Conservation (phyloP, 2,329 filamentous ascomycete species). For the Annulohypoxylon truncatum region DNA sequence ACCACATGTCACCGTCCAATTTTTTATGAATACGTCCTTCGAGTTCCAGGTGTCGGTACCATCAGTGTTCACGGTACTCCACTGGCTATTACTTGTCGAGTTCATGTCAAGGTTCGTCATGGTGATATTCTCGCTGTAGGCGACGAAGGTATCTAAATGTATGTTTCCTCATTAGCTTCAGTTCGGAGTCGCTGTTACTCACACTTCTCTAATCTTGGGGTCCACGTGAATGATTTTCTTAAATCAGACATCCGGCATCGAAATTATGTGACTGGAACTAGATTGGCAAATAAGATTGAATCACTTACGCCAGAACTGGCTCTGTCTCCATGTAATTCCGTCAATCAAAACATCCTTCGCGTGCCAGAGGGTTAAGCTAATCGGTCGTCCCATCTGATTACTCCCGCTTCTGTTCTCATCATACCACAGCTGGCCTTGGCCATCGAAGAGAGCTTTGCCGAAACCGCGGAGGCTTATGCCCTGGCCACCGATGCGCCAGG, state of each 20-base stretch:
- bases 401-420: conserved; percentile 56
- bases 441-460: conserved; percentile 60
- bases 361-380: conserved; percentile 58
- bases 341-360: conserved; percentile 59
- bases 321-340: conserved; percentile 58
- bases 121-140: conserved; percentile 61
- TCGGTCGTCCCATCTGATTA: conserved; percentile 59
- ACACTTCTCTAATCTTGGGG: neutral
- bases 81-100: conserved; percentile 57
- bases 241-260: neutral
- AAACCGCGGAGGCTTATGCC: conserved; percentile 61
- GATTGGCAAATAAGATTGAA: too few relatives aligned
- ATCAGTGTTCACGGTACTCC: conserved; percentile 62
- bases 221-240: neutral
- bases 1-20: conserved; percentile 58
- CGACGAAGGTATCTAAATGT: conserved; percentile 49
- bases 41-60: conserved; percentile 64
- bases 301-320: conserved; percentile 60
- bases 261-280: neutral
- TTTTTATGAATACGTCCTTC: conserved; percentile 57
- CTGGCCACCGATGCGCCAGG: conserved; percentile 62
- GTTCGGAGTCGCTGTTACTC: neutral
- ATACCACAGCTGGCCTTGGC: conserved; percentile 60
- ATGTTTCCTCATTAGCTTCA: neutral
- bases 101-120: conserved; percentile 66